phyloP scores from a whole-genome alignment of 768 basidiomycete genomes.

The Lanmaoa pseudosensibilis region DNA sequence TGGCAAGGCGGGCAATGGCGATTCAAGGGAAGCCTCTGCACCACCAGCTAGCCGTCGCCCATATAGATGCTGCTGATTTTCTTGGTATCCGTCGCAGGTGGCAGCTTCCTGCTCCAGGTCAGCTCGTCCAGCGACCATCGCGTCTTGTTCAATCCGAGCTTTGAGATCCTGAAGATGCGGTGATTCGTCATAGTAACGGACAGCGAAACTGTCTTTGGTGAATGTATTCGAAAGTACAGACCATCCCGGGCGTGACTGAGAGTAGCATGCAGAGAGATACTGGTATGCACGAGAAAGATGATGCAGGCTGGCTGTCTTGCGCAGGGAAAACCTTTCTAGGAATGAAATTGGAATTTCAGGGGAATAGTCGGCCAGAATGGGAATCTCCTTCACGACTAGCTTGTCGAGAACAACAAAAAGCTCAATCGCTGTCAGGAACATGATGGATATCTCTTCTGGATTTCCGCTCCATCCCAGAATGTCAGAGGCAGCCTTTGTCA shows the following conservation, averaged over 20 bases:
- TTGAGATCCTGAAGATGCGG: slow-evolving; percentile 25
- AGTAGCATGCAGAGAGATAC: slow-evolving; percentile 35
- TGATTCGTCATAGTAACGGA: slow-evolving; percentile 36
- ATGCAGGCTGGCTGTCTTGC: slow-evolving; percentile 27
- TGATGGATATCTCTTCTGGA: slow-evolving; percentile 38
- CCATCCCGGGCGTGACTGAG: slow-evolving; percentile 5
- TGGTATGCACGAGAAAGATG: slow-evolving; percentile 26
- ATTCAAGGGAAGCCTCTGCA: slow-evolving; percentile 8
- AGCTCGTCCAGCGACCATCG: slow-evolving; percentile 16
- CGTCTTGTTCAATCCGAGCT: slow-evolving; percentile 28
- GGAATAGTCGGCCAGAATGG: slow-evolving; percentile 32
- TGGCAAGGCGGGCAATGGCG: slow-evolving; percentile 43
- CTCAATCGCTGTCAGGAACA: slow-evolving; percentile 39
- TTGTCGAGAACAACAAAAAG: slow-evolving; percentile 37
- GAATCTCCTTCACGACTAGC: slow-evolving; percentile 18
- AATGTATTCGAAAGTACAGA: slow-evolving; percentile 35
- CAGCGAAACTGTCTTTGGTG: slow-evolving; percentile 27
- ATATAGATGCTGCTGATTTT: too few species aligned
- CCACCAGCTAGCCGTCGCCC: too few species aligned
- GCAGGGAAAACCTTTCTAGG: slow-evolving; percentile 26
- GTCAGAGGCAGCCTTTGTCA: slow-evolving; percentile 11
- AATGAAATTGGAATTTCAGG: slow-evolving; percentile 28
- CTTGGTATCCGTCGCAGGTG: neutral
- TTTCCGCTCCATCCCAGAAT: too few species aligned
- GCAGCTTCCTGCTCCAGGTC: slow-evolving; percentile 6